Evolutionary conservation across 768 basidiomycete genomes (phyloP).

Genomic region (Tricholoma sp.): DNA sequence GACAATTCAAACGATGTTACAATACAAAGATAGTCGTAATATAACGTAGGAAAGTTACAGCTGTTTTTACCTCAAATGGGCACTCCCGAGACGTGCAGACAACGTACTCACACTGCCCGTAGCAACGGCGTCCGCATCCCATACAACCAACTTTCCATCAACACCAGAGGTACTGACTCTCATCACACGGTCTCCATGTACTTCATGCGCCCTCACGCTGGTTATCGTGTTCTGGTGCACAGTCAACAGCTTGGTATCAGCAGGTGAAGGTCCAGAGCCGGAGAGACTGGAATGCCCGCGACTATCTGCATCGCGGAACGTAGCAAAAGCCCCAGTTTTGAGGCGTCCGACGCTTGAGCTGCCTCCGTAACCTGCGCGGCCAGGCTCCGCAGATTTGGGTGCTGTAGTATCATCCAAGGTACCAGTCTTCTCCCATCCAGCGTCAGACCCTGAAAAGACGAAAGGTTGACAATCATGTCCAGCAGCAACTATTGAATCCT

Average conservation of each 20-base stretch:
- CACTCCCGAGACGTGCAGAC: slow-evolving; percentile 43
- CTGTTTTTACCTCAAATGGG: slow-evolving; percentile 33
- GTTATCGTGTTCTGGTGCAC: slow-evolving; percentile 99
- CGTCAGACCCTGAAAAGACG: slow-evolving; percentile 70
- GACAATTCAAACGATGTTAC: slow-evolving; percentile 22
- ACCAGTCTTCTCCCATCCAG: slow-evolving; percentile 76
- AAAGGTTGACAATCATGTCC: slow-evolving; percentile 98
- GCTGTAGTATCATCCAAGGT: slow-evolving; percentile 81
- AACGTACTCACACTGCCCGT: slow-evolving; percentile 29
- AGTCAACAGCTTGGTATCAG: slow-evolving; percentile 77
- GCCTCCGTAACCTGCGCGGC: slow-evolving; percentile 42
- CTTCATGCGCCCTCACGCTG: slow-evolving; percentile 75
- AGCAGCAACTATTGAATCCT: slow-evolving; percentile 80
- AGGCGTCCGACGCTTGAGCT: slow-evolving; percentile 60
- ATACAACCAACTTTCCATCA: slow-evolving; percentile 90
- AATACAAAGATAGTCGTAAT: slow-evolving; percentile 17
- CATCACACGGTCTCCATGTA: slow-evolving; percentile 48
- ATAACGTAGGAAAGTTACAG: not conserved
- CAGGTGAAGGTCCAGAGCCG: slow-evolving; percentile 20
- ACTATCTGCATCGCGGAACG: slow-evolving; percentile 88
- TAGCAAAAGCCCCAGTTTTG: slow-evolving; percentile 90
- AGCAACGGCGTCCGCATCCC: slow-evolving; percentile 66
- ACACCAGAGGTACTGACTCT: slow-evolving; percentile 90
- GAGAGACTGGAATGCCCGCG: slow-evolving; percentile 48
- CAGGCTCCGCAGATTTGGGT: slow-evolving; percentile 36